Percentiles rank a stretch among this genome's conserved stretches.
Conservation (phyloP, 768 basidiomycete genomes). For the Baorangia bicolor region DNA sequence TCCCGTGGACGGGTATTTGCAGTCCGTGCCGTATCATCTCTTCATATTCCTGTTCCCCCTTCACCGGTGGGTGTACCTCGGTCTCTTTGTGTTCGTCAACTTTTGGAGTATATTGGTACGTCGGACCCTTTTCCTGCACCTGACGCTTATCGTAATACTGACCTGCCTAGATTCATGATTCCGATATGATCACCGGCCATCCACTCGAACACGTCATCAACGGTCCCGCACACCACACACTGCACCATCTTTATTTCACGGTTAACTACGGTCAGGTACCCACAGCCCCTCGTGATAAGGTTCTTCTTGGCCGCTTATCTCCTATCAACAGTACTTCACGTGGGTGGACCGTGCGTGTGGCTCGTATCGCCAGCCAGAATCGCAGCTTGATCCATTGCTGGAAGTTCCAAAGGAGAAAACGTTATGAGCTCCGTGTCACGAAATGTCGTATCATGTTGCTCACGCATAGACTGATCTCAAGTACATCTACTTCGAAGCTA, state of each 20-base stretch:
- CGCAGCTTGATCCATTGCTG: slow-evolving; percentile 80
- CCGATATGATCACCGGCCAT: slow-evolving; percentile 96
- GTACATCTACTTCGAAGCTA: slow-evolving; percentile 14
- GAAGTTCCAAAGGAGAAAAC: slow-evolving; percentile 44
- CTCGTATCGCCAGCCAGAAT: slow-evolving; percentile 88
- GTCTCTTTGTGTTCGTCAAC: slow-evolving; percentile 88
- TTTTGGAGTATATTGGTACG: slow-evolving; percentile 89
- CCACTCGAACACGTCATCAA: slow-evolving; percentile 88
- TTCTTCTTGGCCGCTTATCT: slow-evolving; percentile 12
- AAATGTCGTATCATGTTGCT: neutral
- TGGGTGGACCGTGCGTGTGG: slow-evolving; percentile 84
- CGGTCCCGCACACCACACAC: slow-evolving; percentile 96
- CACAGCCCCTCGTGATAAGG: slow-evolving; percentile 27
- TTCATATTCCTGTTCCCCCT: slow-evolving; percentile 90
- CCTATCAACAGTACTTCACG: slow-evolving; percentile 81
- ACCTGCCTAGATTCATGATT: slow-evolving; percentile 85
- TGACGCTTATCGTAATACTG: neutral
- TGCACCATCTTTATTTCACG: slow-evolving; percentile 96
- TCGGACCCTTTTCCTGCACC: slow-evolving; percentile 3
- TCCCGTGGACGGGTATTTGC: slow-evolving; percentile 89
- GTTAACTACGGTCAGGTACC: slow-evolving; percentile 90
- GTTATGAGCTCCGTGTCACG: neutral
- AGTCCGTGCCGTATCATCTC: slow-evolving; percentile 93
- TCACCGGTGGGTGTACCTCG: slow-evolving; percentile 81
- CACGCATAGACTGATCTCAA: slow-evolving; percentile 8